A percentile compares a stretch with the other conserved stretches of the same genome.
phyloP scores from a whole-genome alignment of 129 eudicot genomes.

The Escallonia herrerae region DNA sequence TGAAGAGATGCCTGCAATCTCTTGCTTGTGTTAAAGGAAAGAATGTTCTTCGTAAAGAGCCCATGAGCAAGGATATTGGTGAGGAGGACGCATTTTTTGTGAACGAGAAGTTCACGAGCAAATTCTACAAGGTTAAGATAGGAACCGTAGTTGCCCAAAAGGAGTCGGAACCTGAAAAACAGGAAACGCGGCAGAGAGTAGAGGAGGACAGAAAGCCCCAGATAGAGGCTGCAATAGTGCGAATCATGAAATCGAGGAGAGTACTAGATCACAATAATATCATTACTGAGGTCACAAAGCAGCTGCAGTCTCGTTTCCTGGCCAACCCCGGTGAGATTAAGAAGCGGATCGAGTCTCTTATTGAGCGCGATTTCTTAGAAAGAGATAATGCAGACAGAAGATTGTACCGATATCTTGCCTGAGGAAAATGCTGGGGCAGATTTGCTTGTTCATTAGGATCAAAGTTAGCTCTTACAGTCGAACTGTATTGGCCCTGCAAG shows the following conservation, averaged over 20 bases:
- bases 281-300: conserved; percentile 72
- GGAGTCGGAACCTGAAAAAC: conserved; percentile 67
- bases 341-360: conserved; percentile 65
- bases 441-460: conserved; percentile 8
- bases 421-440: conserved; percentile 7
- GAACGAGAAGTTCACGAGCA: conserved; percentile 69
- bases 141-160: conserved; percentile 79
- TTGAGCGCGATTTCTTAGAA: conserved; percentile 79
- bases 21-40: conserved; percentile 76
- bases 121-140: conserved; percentile 58
- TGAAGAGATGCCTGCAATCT: conserved; percentile 72
- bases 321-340: conserved; percentile 51
- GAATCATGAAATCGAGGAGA: conserved; percentile 68
- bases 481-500: conserved; percentile 8
- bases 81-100: conserved; percentile 58
- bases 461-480: conserved; percentile 23
- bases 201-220: conserved; percentile 77
- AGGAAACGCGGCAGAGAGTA: conserved; percentile 62
- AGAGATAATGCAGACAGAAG: conserved; percentile 54
- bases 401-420: conserved; percentile 65
- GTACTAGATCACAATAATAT: conserved; percentile 69
- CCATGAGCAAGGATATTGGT: conserved; percentile 68
- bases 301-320: conserved; percentile 64
- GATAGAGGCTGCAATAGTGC: conserved; percentile 69
- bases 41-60: conserved; percentile 62